Conservation (phyloP, 1,139 yeast genomes). For the Schizosaccharomyces versatilis region DNA sequence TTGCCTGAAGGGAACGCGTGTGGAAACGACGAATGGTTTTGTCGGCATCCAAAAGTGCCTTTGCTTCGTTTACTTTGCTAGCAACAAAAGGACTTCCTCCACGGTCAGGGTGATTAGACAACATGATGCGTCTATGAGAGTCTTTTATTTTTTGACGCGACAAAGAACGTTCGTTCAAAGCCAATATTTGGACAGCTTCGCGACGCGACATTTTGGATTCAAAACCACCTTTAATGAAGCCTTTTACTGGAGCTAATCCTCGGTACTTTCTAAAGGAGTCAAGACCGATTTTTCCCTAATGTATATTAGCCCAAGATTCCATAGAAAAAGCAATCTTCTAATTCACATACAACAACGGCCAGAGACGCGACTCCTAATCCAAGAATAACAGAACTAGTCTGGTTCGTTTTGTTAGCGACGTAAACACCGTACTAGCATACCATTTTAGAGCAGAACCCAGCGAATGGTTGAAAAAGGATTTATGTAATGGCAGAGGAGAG, state of each 20-base stretch:
- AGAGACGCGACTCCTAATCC: not conserved
- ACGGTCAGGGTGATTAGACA: constrained; percentile 90
- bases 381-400: not conserved
- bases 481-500: too few species aligned
- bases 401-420: not conserved
- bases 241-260: constrained; percentile 19
- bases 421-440: not conserved
- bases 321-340: not conserved
- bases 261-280: constrained; percentile 2
- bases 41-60: constrained; percentile 51
- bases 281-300: constrained; percentile 2
- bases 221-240: constrained; percentile 68
- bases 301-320: too few species aligned
- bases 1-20: not conserved
- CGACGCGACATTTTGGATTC: constrained; percentile 72
- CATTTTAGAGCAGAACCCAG: not conserved
- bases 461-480: too few species aligned
- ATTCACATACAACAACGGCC: not conserved
- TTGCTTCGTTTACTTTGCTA: constrained; percentile 91
- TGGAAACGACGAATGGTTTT: not conserved
- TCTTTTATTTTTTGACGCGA: constrained; percentile 66
- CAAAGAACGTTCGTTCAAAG: constrained; percentile 48
- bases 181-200: constrained; percentile 77
- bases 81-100: constrained; percentile 93
- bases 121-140: constrained; percentile 78